A percentile compares a stretch with the other conserved stretches of the same genome.
Evolutionary conservation across 2,329 filamentous ascomycete genomes (phyloP).

Genomic region (Podosphaera xanthii): DNA sequence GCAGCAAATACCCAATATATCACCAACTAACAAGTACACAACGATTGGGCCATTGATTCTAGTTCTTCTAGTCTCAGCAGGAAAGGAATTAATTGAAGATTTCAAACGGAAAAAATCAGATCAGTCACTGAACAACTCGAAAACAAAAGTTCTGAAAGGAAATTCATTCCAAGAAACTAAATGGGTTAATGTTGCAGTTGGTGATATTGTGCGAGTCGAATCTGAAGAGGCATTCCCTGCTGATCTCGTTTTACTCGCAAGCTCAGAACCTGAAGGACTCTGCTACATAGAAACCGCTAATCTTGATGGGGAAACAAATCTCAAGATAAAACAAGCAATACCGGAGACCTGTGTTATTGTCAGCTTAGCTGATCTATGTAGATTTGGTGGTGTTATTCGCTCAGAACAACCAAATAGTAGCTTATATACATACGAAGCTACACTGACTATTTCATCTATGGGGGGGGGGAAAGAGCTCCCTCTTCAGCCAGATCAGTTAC

Average conservation of each 20-base stretch:
- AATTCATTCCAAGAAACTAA: constrained; percentile 67
- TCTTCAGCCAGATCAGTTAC: constrained; percentile 73
- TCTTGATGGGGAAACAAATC: constrained; percentile 87
- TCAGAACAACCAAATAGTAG: constrained; percentile 98
- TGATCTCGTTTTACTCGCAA: constrained; percentile 76
- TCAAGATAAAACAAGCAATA: constrained; percentile 95
- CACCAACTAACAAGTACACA: constrained; percentile 85
- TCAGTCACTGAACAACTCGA: constrained; percentile 67
- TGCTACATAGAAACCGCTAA: constrained; percentile 99
- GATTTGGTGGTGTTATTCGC: constrained; percentile 64
- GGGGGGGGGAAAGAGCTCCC: constrained; percentile 85
- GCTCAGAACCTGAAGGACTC: constrained; percentile 87
- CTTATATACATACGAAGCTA: constrained; percentile 94
- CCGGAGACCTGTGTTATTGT: constrained; percentile 80
- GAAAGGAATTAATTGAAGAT: constrained; percentile 86
- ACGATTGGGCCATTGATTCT: constrained; percentile 86
- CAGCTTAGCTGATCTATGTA: constrained; percentile 63
- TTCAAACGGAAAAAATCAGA: constrained; percentile 77
- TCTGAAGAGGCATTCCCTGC: constrained; percentile 91
- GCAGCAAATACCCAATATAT: constrained; percentile 87
- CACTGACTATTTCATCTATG: constrained; percentile 70
- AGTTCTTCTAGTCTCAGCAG: constrained; percentile 81
- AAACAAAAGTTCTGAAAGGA: constrained; percentile 60
- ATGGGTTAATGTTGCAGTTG: constrained; percentile 85
- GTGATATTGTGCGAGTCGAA: constrained; percentile 79